Conservation (phyloP, 2,329 filamentous ascomycete species). For the Alternaria triticimaculans region DNA sequence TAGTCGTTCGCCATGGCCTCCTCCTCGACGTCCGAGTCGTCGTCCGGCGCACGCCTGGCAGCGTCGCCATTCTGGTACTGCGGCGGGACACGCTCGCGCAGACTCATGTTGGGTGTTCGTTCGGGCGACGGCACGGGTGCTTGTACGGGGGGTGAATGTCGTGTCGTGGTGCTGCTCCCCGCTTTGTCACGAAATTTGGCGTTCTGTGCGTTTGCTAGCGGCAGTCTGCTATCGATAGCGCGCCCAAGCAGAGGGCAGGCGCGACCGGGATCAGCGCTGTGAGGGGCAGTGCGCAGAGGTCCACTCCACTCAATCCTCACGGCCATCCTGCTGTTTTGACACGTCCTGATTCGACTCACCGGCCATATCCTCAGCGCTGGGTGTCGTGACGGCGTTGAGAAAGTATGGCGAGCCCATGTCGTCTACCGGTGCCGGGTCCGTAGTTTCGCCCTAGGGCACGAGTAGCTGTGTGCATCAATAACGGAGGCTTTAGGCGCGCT, state of each 20-base stretch:
- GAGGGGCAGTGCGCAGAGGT: not conserved
- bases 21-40: conserved; percentile 95
- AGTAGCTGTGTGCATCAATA: conserved; percentile 6
- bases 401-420: conserved; percentile 15
- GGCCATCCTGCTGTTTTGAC: not conserved
- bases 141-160: conserved; percentile 9
- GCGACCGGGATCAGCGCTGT: not conserved
- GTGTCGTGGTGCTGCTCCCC: conserved; percentile 23
- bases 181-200: conserved; percentile 21
- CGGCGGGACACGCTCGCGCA: conserved; percentile 24
- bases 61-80: conserved; percentile 52
- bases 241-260: not conserved
- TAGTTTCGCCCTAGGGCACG: conserved; percentile 14
- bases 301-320: conserved; percentile 2
- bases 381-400: not conserved
- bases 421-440: conserved; percentile 6
- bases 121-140: conserved; percentile 11
- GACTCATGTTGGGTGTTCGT: conserved; percentile 26
- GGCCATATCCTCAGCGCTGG: not conserved
- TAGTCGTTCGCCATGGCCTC: conserved; percentile 96
- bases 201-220: conserved; percentile 25
- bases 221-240: conserved; percentile 26
- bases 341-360: conserved; percentile 1
- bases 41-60: conserved; percentile 57
- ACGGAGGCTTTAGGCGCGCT: conserved; percentile 3